phyloP scores from a whole-genome alignment of 164 flowering plant species.

The Nelumbo lutea region DNA sequence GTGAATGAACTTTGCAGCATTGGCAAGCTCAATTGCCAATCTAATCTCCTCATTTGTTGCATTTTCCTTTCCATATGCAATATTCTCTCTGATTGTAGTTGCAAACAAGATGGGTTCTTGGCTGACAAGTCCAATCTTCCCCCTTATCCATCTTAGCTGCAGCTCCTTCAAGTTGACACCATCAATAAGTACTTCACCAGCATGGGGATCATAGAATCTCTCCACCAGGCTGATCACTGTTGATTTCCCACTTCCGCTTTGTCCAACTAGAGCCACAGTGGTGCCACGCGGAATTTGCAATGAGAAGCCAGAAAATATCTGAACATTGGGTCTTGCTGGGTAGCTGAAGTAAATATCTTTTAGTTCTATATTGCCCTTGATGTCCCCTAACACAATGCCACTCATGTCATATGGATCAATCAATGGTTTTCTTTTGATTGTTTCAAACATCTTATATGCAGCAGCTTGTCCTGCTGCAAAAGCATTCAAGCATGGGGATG shows the following conservation, averaged over 20 bases:
- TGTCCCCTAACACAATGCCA: constrained; percentile 4
- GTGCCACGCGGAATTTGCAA: neutral
- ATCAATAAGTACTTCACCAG: neutral
- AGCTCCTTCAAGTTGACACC: neutral
- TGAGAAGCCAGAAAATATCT: neutral
- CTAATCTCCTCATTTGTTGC: too few relatives aligned
- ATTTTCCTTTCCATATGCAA: too few relatives aligned
- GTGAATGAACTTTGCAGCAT: too few relatives aligned
- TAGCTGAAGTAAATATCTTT: neutral
- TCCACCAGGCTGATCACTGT: neutral
- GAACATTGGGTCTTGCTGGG: neutral
- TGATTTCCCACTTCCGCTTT: neutral
- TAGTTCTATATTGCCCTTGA: neutral
- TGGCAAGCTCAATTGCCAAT: too few relatives aligned
- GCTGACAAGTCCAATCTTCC: too few relatives aligned
- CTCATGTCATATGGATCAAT: constrained; percentile 19
- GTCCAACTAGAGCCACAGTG: neutral
- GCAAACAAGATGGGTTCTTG: too few relatives aligned
- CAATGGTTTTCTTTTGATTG: constrained; percentile 19
- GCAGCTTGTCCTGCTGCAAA: constrained; percentile 26
- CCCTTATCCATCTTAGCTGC: neutral
- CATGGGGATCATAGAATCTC: neutral
- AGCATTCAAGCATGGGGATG: constrained; percentile 22
- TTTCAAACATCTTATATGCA: constrained; percentile 24
- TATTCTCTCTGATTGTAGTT: too few relatives aligned